Evolutionary conservation across 768 basidiomycete genomes (phyloP).

Genomic region (Tricholoma saponaceum): DNA sequence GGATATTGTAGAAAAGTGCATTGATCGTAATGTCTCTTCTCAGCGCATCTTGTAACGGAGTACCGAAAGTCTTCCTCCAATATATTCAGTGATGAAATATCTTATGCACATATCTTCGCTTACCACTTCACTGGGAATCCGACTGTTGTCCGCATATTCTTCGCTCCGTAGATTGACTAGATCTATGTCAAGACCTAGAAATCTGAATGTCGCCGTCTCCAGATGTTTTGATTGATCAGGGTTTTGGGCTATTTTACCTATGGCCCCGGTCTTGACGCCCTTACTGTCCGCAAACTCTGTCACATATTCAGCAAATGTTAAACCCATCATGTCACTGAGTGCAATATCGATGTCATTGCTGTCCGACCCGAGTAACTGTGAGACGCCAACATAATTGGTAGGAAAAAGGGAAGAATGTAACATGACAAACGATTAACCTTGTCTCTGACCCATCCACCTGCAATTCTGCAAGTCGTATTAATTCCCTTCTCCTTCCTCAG

Average conservation of each 20-base stretch:
- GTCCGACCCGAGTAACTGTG: slow-evolving; percentile 71
- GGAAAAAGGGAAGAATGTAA: not conserved
- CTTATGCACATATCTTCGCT: slow-evolving; percentile 22
- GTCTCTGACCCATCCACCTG: slow-evolving; percentile 98
- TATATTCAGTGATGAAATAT: not conserved
- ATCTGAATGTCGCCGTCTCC: slow-evolving; percentile 84
- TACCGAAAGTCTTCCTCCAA: slow-evolving; percentile 72
- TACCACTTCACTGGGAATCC: slow-evolving; percentile 88
- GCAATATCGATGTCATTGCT: slow-evolving; percentile 96
- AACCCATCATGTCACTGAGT: slow-evolving; percentile 83
- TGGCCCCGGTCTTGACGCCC: slow-evolving; percentile 48
- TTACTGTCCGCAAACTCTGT: slow-evolving; percentile 53
- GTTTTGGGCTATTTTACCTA: slow-evolving; percentile 87
- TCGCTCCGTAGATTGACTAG: slow-evolving; percentile 93
- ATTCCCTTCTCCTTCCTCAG: slow-evolving; percentile 50
- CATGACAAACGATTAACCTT: slow-evolving; percentile 55
- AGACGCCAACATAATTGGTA: slow-evolving; percentile 8
- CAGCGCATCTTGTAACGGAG: slow-evolving; percentile 86
- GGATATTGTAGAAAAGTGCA: slow-evolving; percentile 93
- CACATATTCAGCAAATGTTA: slow-evolving; percentile 81
- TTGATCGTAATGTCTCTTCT: slow-evolving; percentile 95
- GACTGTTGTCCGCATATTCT: slow-evolving; percentile 80
- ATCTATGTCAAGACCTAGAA: slow-evolving; percentile 83
- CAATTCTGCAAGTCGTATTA: slow-evolving; percentile 76
- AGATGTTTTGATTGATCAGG: slow-evolving; percentile 98